phyloP scores from a whole-genome alignment of 2,329 filamentous ascomycete genomes.

The Alternaria alternata region DNA sequence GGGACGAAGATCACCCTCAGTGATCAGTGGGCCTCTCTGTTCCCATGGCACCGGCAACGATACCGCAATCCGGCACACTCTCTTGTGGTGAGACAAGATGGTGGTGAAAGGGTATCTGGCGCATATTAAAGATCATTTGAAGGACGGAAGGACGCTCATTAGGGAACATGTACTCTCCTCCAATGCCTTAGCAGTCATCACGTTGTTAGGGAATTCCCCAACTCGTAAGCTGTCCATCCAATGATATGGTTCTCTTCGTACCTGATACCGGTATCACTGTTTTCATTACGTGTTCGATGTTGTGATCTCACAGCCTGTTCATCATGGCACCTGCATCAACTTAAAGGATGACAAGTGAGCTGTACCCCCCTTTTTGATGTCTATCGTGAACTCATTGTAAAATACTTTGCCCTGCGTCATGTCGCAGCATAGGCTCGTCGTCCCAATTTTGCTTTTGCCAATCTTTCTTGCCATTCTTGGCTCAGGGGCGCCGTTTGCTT shows the following conservation, averaged over 20 bases:
- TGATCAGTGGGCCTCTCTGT: not conserved
- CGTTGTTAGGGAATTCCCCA: not conserved
- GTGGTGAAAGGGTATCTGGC: not conserved
- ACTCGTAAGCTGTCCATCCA: not conserved
- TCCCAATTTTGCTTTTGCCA: not conserved
- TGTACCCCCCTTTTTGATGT: not conserved
- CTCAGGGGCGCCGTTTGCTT: slow-evolving; percentile 3
- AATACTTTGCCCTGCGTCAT: not conserved
- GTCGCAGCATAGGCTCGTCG: not conserved
- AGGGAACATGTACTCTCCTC: not conserved
- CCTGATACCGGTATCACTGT: not conserved
- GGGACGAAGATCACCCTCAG: not conserved
- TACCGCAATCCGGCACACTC: not conserved
- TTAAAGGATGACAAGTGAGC: not conserved
- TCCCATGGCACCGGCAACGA: not conserved
- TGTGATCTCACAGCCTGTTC: not conserved
- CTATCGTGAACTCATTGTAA: not conserved
- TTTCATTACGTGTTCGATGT: not conserved
- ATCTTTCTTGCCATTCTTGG: not conserved
- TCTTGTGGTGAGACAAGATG: not conserved
- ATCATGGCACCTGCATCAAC: not conserved
- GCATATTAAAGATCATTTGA: not conserved
- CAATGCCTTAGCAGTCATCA: not conserved
- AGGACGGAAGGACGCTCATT: not conserved
- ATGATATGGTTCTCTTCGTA: not conserved